A percentile compares a stretch with the other conserved stretches of the same genome.
phyloP scores from a whole-genome alignment of 768 basidiomycete species.

The Auriscalpium vulgare region DNA sequence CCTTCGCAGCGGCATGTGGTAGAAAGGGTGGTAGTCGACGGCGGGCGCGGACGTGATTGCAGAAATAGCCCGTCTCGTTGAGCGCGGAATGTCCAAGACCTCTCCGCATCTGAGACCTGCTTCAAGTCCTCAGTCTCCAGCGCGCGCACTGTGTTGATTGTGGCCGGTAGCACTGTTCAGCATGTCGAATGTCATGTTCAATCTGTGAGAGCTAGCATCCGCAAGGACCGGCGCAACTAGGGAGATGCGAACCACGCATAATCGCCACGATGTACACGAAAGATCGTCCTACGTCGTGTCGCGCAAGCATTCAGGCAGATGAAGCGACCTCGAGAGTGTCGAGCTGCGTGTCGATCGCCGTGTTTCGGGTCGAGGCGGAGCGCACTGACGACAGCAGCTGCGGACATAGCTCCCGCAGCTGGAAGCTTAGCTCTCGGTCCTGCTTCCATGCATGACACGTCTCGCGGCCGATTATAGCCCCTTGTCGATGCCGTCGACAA shows the following conservation, averaged over 20 bases:
- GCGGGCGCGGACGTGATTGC: background rate
- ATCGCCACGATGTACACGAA: background rate
- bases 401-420: conserved; percentile 3
- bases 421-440: background rate
- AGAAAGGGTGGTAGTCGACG: background rate
- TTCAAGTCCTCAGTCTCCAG: background rate
- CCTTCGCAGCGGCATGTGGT: background rate
- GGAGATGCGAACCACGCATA: conserved; percentile 1
- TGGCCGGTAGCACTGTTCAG: background rate
- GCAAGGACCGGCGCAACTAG: background rate
- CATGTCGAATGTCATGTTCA: background rate
- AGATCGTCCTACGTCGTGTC: background rate
- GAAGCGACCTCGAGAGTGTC: background rate
- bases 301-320: conserved; percentile 2
- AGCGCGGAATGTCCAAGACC: background rate
- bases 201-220: background rate
- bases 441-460: conserved; percentile 11
- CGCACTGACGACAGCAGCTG: background rate
- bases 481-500: background rate
- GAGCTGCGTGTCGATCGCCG: background rate
- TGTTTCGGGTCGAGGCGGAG: background rate
- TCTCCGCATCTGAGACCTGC: background rate
- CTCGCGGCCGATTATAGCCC: conserved; percentile 7
- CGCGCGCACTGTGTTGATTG: background rate
- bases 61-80: background rate